Evolutionary conservation across 805 yeast species (phyloP).

Genomic region (Candida odintsovae): DNA sequence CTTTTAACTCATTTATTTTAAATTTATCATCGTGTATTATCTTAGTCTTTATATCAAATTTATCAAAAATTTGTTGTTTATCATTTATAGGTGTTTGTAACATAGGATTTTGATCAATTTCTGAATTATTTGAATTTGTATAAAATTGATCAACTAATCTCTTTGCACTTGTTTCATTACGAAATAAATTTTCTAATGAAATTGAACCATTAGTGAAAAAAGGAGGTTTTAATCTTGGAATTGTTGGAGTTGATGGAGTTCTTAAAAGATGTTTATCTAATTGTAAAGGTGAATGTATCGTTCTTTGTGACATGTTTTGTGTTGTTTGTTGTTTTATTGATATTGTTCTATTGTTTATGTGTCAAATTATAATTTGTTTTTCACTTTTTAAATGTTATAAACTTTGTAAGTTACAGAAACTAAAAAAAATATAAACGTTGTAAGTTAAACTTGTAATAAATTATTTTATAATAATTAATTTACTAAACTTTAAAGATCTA

Average conservation of each 20-base stretch:
- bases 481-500: no score
- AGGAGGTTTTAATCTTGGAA: not conserved
- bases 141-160: conserved; percentile 19
- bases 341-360: not conserved
- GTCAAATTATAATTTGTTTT: no score
- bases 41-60: not conserved
- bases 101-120: not conserved
- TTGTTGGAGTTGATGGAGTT: not conserved
- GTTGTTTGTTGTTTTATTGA: not conserved
- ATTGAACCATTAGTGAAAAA: not conserved
- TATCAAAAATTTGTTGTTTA: not conserved
- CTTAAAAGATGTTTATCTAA: not conserved
- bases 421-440: no score
- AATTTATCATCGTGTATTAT: not conserved
- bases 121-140: conserved; percentile 3
- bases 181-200: not conserved
- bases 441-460: no score
- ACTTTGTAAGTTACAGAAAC: no score
- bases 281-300: not conserved
- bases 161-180: not conserved
- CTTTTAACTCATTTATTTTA: not conserved
- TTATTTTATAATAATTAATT: no score
- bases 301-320: not conserved
- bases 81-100: not conserved
- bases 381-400: no score